Percentiles rank a stretch among this genome's conserved stretches.
phyloP scores from a whole-genome alignment of 805 yeast species.

The Metschnikowia henanensis region DNA sequence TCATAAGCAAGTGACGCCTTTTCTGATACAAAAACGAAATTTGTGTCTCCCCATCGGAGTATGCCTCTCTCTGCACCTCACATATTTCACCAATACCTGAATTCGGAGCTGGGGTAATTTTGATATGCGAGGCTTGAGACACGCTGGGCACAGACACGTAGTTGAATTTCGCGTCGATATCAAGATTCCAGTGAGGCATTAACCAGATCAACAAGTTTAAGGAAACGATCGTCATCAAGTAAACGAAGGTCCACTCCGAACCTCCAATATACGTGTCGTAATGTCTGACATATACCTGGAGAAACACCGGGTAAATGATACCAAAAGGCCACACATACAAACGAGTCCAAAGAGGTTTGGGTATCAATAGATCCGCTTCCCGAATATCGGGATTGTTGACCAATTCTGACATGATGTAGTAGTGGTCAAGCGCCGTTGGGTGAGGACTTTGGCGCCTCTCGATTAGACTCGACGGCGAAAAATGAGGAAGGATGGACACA shows the following conservation, averaged over 20 bases:
- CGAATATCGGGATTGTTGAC: conserved; percentile 74
- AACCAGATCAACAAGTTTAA: conserved; percentile 76
- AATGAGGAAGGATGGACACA: not conserved
- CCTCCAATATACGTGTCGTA: conserved; percentile 86
- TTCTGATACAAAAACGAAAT: conserved; percentile 84
- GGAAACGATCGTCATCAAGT: conserved; percentile 69
- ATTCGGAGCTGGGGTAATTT: conserved; percentile 80
- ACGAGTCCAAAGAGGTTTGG: conserved; percentile 56
- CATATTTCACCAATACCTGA: conserved; percentile 85
- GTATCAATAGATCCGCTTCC: conserved; percentile 72
- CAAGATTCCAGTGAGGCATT: conserved; percentile 92
- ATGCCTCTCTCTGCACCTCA: conserved; percentile 52
- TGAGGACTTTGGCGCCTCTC: not conserved
- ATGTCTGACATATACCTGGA: conserved; percentile 58
- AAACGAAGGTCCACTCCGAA: conserved; percentile 95
- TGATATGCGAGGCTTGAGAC: conserved; percentile 66
- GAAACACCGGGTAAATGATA: conserved; percentile 72
- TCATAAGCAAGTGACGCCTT: conserved; percentile 78
- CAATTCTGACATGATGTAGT: conserved; percentile 35
- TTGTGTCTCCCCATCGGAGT: conserved; percentile 60
- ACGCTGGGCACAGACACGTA: conserved; percentile 54
- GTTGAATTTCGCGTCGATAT: conserved; percentile 67
- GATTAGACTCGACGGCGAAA: not conserved
- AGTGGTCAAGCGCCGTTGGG: not conserved
- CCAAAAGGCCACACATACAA: conserved; percentile 86